These are phyloP conservation scores for Herpetospermum pedunculosum DNA, from an alignment of 306 rosid species.

Conservation along the genomic window DNA sequence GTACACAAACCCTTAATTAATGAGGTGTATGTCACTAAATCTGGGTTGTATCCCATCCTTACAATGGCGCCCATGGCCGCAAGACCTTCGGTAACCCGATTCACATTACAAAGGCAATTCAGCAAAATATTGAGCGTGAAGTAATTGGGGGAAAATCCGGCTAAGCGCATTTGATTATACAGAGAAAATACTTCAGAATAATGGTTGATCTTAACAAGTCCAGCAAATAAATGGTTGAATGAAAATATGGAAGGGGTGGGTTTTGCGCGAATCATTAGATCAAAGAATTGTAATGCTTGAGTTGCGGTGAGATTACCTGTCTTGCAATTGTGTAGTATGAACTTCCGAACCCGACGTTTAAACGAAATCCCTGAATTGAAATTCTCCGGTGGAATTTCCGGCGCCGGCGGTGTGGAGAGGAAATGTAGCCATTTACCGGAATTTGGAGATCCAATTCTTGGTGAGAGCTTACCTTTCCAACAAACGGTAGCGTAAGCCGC, in stretches of 20 bases:
- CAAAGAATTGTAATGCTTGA: conserved; percentile 19
- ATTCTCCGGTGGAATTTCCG: conserved; percentile 1
- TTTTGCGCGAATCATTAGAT: conserved; percentile 22
- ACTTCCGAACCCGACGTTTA: conserved; percentile 6
- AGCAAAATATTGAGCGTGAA: conserved; percentile 23
- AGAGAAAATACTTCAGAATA: conserved; percentile 20
- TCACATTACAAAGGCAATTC: conserved; percentile 26
- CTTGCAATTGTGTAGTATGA: conserved; percentile 23
- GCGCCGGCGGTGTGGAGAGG: no score
- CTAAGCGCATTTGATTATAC: conserved; percentile 7
- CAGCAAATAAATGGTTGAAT: conserved; percentile 25
- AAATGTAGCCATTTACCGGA: no score
- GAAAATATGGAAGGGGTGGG: conserved; percentile 24
- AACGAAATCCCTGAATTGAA: background rate
- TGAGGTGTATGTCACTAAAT: conserved; percentile 17
- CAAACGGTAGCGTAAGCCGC: no score
- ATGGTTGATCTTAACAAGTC: conserved; percentile 27
- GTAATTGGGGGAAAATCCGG: conserved; percentile 13
- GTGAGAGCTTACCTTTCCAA: no score
- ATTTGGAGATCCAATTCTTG: no score
- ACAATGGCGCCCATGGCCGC: conserved; percentile 20
- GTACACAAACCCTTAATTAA: conserved; percentile 34
- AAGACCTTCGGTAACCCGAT: conserved; percentile 21
- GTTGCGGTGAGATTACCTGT: conserved; percentile 7
- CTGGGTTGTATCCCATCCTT: conserved; percentile 24